Percentiles rank a stretch among this genome's conserved stretches.
phyloP scores from a whole-genome alignment of 441 rosid genomes.

The Syzygium malaccense region DNA sequence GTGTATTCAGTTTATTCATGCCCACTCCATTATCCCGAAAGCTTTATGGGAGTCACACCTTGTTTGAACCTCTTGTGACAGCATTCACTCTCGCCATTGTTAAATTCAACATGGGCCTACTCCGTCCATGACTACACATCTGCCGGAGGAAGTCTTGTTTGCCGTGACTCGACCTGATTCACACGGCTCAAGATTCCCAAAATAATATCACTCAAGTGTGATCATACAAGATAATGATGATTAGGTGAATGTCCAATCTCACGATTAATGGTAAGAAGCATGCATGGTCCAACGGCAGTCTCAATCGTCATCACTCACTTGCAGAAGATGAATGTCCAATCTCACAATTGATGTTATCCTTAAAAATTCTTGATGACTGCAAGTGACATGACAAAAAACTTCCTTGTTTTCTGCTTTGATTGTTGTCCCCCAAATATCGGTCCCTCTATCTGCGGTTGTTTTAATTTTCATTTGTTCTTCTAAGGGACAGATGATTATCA shows the following conservation, averaged over 20 bases:
- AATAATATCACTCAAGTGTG: not conserved
- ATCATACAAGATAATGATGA: not conserved
- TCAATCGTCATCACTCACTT: not conserved
- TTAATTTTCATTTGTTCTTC: not conserved
- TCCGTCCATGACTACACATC: not conserved
- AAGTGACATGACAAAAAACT: not conserved
- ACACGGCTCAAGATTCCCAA: not conserved
- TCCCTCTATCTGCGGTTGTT: not conserved
- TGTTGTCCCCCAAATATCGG: not conserved
- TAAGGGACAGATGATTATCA: constrained; percentile 50
- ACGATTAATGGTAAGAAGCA: not conserved
- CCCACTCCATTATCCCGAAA: not conserved
- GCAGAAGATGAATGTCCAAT: not conserved
- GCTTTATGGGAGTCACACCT: no score
- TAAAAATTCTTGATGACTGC: not conserved
- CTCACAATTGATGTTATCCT: not conserved
- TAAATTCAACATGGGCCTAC: not conserved
- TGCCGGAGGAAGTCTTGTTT: accelerated
- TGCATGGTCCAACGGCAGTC: not conserved
- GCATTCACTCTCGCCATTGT: not conserved
- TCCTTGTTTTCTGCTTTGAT: not conserved
- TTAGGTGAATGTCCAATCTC: no score
- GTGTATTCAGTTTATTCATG: not conserved
- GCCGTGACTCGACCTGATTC: not conserved
- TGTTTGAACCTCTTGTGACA: no score